A percentile compares a stretch with the other conserved stretches of the same genome.
Evolutionary conservation across 352 stramenopile genomes (phyloP).

Genomic region (Pythium rishiriense): DNA sequence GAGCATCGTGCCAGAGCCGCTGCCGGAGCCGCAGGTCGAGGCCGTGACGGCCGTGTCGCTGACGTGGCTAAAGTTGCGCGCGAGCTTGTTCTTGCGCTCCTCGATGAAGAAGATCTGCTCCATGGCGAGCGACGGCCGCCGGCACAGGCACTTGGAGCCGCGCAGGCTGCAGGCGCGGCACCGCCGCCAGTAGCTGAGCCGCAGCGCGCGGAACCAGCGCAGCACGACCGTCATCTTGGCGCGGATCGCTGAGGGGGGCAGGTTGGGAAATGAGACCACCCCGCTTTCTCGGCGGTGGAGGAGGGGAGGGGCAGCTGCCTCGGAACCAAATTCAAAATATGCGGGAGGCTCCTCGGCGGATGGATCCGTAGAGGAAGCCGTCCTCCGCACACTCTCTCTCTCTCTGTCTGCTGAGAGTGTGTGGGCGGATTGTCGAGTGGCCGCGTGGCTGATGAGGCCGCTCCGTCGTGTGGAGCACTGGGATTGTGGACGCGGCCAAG

Average conservation of each 20-base stretch:
- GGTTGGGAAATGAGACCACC: not conserved
- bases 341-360: no score
- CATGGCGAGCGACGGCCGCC: conserved; percentile 64
- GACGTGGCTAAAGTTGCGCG: conserved; percentile 80
- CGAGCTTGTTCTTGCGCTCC: conserved; percentile 80
- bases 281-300: no score
- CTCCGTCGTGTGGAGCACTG: not conserved
- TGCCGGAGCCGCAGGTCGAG: conserved; percentile 21
- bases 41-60: conserved; percentile 63
- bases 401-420: not conserved
- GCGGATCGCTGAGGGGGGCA: conserved; percentile 2
- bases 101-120: conserved; percentile 84
- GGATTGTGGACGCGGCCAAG: not conserved
- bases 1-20: conserved; percentile 40
- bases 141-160: conserved; percentile 68
- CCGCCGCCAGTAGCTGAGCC: conserved; percentile 65
- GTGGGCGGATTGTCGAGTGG: not conserved
- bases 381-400: not conserved
- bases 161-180: conserved; percentile 65
- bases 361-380: not conserved
- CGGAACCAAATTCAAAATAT: no score
- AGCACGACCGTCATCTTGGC: conserved; percentile 52
- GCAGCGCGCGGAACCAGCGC: conserved; percentile 60
- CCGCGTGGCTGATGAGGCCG: conserved; percentile 4
- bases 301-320: no score